Percentiles rank a stretch among this genome's conserved stretches.
These are phyloP conservation scores for Phoenix dactylifera DNA, from an alignment of 176 grass and related monocot species.

Conservation along the genomic window DNA sequence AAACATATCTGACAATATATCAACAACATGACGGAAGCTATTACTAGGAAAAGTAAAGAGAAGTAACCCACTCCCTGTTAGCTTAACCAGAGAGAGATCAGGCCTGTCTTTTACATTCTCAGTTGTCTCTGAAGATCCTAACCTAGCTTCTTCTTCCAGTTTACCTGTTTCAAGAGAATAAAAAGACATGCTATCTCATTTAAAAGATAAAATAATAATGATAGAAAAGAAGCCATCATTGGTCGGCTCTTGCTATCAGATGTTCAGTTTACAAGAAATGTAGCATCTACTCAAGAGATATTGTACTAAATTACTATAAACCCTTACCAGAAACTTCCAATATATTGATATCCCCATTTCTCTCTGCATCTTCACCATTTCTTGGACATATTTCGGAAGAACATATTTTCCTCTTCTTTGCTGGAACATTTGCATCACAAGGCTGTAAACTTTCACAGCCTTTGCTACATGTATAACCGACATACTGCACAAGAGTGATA, in stretches of 20 bases:
- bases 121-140: constrained; percentile 28
- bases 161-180: constrained; percentile 17
- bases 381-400: constrained; percentile 16
- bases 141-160: constrained; percentile 18
- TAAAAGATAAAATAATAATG: neutral
- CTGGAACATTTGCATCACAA: constrained; percentile 23
- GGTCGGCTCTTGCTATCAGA: too few species aligned
- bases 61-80: constrained; percentile 76
- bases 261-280: too few species aligned
- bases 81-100: constrained; percentile 75
- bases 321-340: constrained; percentile 41
- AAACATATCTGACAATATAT: constrained; percentile 58
- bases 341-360: constrained; percentile 11
- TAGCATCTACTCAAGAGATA: too few species aligned
- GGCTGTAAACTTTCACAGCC: constrained; percentile 22
- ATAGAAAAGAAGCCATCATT: too few species aligned
- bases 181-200: neutral
- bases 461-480: constrained; percentile 23
- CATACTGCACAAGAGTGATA: constrained; percentile 37
- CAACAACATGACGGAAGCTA: constrained; percentile 38
- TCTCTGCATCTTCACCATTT: constrained; percentile 27
- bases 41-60: constrained; percentile 66
- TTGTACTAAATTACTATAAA: too few species aligned
- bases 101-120: constrained; percentile 24
- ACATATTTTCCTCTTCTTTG: constrained; percentile 82